Percentiles rank a stretch among this genome's conserved stretches.
phyloP scores from a whole-genome alignment of 768 basidiomycete genomes.

The Rhizopogon salebrosus region DNA sequence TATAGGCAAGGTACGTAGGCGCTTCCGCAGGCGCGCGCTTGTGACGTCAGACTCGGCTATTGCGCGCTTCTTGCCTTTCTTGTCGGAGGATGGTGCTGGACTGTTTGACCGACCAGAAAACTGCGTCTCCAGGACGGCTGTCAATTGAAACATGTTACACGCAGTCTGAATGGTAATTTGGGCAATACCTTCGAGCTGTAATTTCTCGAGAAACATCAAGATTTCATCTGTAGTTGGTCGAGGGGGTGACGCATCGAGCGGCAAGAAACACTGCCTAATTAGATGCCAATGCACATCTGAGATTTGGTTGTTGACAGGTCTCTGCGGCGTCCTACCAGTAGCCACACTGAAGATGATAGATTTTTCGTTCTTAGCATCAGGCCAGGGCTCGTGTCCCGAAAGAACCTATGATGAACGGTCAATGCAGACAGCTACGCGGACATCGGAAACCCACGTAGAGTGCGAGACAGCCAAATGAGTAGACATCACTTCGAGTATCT shows the following conservation, averaged over 20 bases:
- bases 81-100: slow-evolving; percentile 23
- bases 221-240: not conserved
- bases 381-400: not conserved
- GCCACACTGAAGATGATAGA: not conserved
- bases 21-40: too few relatives aligned
- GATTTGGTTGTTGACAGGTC: not conserved
- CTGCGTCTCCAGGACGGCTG: too few relatives aligned
- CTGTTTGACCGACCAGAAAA: slow-evolving; percentile 18
- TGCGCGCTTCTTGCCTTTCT: slow-evolving; percentile 37
- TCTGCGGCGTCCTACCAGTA: not conserved
- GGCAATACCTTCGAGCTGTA: not conserved
- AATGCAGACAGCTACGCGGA: not conserved
- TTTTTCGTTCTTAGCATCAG: not conserved
- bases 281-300: not conserved
- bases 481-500: not conserved
- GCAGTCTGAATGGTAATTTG: too few relatives aligned
- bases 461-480: slow-evolving; percentile 24
- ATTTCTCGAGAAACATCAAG: not conserved
- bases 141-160: too few relatives aligned
- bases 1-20: too few relatives aligned
- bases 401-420: not conserved
- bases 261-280: not conserved
- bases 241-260: not conserved
- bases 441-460: not conserved
- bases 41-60: slow-evolving; percentile 15